Evolutionary conservation across 805 yeast genomes (phyloP).

Genomic region (Candida ulmi): DNA sequence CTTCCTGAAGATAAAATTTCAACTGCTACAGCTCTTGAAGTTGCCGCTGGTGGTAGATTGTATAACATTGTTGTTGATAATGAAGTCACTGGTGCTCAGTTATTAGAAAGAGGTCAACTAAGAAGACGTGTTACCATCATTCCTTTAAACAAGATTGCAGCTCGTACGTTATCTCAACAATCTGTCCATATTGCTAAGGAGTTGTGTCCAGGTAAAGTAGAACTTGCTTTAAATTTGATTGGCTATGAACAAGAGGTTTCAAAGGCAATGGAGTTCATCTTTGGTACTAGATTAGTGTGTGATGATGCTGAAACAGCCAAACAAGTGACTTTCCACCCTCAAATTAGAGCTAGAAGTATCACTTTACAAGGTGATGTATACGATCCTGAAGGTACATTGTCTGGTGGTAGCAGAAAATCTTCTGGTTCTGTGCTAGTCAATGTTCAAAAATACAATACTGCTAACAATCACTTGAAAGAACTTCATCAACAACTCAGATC

Average conservation of each 20-base stretch:
- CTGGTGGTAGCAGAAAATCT: conserved; percentile 84
- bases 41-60: conserved; percentile 88
- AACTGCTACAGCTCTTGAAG: conserved; percentile 80
- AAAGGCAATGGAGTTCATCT: conserved; percentile 86
- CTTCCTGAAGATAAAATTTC: conserved; percentile 50
- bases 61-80: conserved; percentile 89
- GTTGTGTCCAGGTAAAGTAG: conserved; percentile 80
- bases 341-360: conserved; percentile 73
- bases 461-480: conserved; percentile 32
- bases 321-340: conserved; percentile 79
- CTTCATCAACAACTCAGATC: conserved; percentile 38
- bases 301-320: conserved; percentile 85
- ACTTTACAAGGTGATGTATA: conserved; percentile 91
- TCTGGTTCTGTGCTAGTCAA: conserved; percentile 53
- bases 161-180: conserved; percentile 47
- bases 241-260: conserved; percentile 65
- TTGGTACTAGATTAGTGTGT: conserved; percentile 88
- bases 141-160: conserved; percentile 80
- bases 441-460: conserved; percentile 58
- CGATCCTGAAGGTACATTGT: conserved; percentile 92
- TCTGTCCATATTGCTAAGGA: conserved; percentile 61
- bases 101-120: conserved; percentile 73
- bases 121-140: conserved; percentile 83
- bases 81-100: conserved; percentile 76
- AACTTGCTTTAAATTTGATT: conserved; percentile 79